Conservation (phyloP, 176 grass and related monocot genomes). For the Coix lacrymajobi region DNA sequence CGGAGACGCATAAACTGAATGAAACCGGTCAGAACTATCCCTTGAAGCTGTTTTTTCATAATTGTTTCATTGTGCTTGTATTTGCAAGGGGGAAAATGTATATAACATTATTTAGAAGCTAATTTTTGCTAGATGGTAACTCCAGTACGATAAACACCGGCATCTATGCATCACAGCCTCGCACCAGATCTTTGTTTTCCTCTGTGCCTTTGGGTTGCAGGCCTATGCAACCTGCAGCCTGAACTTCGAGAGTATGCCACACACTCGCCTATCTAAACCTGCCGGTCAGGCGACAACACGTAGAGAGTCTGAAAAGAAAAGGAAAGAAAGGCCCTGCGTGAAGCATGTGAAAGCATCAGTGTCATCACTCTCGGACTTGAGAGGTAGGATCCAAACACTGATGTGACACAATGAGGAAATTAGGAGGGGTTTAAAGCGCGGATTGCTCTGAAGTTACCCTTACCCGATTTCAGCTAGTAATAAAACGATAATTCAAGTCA, state of each 20-base stretch:
- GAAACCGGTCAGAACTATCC: too few relatives aligned
- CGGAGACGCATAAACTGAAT: too few relatives aligned
- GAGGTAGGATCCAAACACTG: conserved; percentile 25
- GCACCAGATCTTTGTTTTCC: not conserved
- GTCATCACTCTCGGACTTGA: conserved; percentile 32
- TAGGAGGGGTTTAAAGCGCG: not conserved
- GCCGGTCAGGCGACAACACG: conserved; percentile 5
- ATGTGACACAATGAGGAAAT: conserved; percentile 28
- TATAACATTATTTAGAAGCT: not conserved
- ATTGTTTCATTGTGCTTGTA: not conserved
- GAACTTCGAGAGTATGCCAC: conserved; percentile 9
- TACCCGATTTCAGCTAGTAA: not conserved
- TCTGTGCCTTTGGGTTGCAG: conserved; percentile 15
- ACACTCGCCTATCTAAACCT: not conserved
- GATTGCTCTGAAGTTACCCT: not conserved
- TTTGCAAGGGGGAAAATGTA: not conserved
- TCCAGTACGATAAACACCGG: not conserved
- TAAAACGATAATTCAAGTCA: not conserved
- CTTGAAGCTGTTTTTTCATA: not conserved
- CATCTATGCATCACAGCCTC: not conserved
- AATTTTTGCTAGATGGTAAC: not conserved
- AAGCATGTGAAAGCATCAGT: conserved; percentile 42
- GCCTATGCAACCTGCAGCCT: conserved; percentile 20
- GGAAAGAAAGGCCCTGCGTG: conserved; percentile 9
- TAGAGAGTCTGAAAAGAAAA: not conserved